These are phyloP conservation scores for Baorangia bicolor DNA, from an alignment of 768 basidiomycete species.

Conservation along the genomic window DNA sequence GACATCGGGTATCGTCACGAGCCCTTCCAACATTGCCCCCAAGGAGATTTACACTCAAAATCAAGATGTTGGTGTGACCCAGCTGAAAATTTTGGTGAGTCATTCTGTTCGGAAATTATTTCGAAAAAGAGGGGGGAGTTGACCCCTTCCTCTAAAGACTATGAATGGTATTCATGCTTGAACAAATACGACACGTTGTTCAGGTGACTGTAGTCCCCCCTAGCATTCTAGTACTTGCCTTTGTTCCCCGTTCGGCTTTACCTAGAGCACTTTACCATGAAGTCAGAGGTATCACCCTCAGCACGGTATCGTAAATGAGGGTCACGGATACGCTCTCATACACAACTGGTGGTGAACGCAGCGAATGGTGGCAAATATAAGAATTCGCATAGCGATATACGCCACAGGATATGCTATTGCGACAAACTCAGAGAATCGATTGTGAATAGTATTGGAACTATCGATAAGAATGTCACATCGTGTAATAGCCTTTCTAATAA, in stretches of 20 bases:
- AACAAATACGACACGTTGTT: slow-evolving; percentile 72
- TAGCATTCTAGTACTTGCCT: slow-evolving; percentile 2
- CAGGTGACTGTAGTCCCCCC: slow-evolving; percentile 14
- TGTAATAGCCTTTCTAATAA: neutral
- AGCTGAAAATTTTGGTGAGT: slow-evolving; percentile 65
- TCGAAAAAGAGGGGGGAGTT: neutral
- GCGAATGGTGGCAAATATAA: neutral
- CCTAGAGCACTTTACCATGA: neutral
- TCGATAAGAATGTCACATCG: neutral
- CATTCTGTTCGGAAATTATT: neutral
- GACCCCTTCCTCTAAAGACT: slow-evolving; percentile 45
- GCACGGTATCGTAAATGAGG: neutral
- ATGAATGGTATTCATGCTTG: slow-evolving; percentile 88
- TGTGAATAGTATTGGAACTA: slow-evolving; percentile 96
- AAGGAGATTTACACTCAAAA: slow-evolving; percentile 51
- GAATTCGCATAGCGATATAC: neutral
- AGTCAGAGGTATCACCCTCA: neutral
- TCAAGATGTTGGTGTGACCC: slow-evolving; percentile 74
- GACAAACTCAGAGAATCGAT: slow-evolving; percentile 62
- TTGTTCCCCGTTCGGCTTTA: neutral
- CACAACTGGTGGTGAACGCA: neutral
- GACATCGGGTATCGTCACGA: slow-evolving; percentile 87
- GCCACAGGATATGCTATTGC: neutral
- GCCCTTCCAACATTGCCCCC: slow-evolving; percentile 75
- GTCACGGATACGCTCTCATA: slow-evolving; percentile 2